Percentiles rank a stretch among this genome's conserved stretches.
Conservation (phyloP, 2,329 filamentous ascomycete genomes). For the Gaeumannomyces tritici region DNA sequence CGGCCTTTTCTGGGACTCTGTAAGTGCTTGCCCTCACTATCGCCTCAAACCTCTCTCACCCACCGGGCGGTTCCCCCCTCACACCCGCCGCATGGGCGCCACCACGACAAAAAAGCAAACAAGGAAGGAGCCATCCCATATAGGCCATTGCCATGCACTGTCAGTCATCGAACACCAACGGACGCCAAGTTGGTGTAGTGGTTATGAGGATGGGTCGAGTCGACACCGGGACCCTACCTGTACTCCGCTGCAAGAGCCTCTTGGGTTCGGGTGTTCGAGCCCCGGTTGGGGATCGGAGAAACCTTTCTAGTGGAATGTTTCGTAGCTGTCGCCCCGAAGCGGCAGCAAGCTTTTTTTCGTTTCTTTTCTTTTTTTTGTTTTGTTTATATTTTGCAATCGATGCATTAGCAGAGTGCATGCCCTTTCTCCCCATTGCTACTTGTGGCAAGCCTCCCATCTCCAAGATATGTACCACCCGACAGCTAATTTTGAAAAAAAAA, state of each 20-base stretch:
- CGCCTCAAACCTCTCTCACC: too few species aligned
- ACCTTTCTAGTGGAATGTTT: neutral
- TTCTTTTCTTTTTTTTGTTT: neutral
- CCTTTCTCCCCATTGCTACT: too few species aligned
- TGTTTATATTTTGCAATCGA: neutral
- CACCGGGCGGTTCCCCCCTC: too few species aligned
- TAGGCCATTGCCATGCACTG: neutral
- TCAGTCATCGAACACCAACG: neutral
- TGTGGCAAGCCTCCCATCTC: too few species aligned
- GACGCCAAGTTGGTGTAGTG: neutral
- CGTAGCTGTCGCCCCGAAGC: neutral
- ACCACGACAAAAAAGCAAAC: too few species aligned
- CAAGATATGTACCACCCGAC: too few species aligned
- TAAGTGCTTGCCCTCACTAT: too few species aligned
- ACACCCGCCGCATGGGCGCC: too few species aligned
- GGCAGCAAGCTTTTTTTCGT: neutral
- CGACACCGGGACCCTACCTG: too few species aligned
- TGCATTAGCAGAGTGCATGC: too few species aligned
- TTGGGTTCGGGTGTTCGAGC: neutral
- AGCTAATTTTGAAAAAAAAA: too few species aligned
- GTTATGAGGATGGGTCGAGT: neutral
- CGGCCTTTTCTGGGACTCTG: conserved; percentile 20
- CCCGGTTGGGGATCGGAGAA: neutral
- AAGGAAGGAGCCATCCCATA: too few species aligned
- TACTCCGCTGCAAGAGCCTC: neutral